Conservation (phyloP, 2,329 filamentous ascomycete genomes). For the Colletotrichum tabaci region DNA sequence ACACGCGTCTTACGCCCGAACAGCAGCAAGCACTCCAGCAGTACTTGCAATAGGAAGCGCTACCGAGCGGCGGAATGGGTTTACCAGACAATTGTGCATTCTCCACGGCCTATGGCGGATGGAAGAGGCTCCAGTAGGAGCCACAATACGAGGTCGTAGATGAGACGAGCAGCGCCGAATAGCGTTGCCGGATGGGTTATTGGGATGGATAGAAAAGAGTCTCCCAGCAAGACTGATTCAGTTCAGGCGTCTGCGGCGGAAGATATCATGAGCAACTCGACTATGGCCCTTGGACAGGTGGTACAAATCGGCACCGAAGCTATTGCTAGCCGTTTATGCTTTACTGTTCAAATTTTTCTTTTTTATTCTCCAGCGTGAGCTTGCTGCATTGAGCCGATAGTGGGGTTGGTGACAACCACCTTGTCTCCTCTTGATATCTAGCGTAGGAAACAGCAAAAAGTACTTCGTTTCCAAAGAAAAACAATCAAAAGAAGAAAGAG, state of each 20-base stretch:
- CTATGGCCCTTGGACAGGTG: neutral
- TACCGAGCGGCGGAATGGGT: conserved; percentile 25
- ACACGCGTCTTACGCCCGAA: conserved; percentile 77
- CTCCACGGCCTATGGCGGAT: conserved; percentile 25
- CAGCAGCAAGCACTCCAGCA: conserved; percentile 67
- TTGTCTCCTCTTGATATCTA: neutral
- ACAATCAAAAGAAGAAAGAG: too few species aligned
- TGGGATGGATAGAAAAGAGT: conserved; percentile 3
- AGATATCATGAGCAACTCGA: conserved; percentile 26
- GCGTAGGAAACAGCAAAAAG: conserved; percentile 27
- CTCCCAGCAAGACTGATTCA: conserved; percentile 7
- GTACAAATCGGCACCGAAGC: neutral
- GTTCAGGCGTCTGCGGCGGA: conserved; percentile 27
- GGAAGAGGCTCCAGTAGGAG: conserved; percentile 25
- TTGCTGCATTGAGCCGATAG: neutral
- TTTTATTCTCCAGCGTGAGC: neutral
- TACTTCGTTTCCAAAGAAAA: conserved; percentile 4
- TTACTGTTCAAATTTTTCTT: neutral
- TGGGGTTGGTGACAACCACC: conserved; percentile 4
- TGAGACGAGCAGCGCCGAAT: conserved; percentile 18
- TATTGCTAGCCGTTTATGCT: neutral
- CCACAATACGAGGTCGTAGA: neutral
- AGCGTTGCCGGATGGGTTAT: conserved; percentile 10
- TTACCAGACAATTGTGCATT: conserved; percentile 28
- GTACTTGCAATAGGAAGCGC: conserved; percentile 61